These are phyloP conservation scores for Brassica nigra DNA, from an alignment of 345 rosid species.

Conservation along the genomic window DNA sequence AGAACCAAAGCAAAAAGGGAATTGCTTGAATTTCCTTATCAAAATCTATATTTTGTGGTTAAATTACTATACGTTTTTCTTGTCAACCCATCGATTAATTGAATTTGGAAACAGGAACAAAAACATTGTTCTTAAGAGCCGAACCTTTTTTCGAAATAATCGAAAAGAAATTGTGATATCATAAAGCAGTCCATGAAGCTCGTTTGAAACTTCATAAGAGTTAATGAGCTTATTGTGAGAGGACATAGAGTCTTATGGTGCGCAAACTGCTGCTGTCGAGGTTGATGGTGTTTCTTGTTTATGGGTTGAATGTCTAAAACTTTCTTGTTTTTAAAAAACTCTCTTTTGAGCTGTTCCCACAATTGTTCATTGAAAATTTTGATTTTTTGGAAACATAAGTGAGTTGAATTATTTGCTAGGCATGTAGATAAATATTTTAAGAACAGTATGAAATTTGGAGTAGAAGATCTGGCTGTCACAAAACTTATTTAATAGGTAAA, in stretches of 20 bases:
- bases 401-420: not conserved
- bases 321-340: no score
- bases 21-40: not conserved
- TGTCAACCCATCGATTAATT: no score
- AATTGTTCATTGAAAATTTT: no score
- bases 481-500: not conserved
- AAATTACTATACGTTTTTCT: no score
- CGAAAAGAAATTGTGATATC: not conserved
- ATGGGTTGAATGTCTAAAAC: no score
- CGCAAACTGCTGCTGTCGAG: no score
- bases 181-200: not conserved
- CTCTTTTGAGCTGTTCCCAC: no score
- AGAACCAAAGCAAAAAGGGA: not conserved
- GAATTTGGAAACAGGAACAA: not conserved
- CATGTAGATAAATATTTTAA: not conserved
- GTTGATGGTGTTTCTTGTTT: no score
- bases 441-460: not conserved
- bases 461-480: not conserved
- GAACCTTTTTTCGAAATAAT: not conserved
- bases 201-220: not conserved
- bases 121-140: not conserved
- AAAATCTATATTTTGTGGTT: not conserved
- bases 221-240: not conserved
- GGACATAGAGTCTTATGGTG: not conserved
- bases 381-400: no score